phyloP scores from a whole-genome alignment of 768 basidiomycete genomes.

The Boletus sp. region DNA sequence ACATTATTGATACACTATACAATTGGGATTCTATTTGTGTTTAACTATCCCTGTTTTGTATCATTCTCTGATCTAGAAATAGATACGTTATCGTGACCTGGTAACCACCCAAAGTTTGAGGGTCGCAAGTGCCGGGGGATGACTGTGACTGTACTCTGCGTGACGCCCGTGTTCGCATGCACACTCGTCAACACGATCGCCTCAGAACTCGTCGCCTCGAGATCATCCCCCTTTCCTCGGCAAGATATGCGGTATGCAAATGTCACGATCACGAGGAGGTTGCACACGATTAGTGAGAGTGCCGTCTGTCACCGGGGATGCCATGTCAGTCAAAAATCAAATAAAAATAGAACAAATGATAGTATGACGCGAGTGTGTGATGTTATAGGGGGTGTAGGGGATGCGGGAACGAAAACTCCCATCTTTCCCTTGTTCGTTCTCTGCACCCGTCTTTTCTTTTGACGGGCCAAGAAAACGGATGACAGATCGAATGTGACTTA shows the following conservation, averaged over 20 bases:
- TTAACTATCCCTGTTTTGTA: no score
- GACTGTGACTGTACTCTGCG: neutral
- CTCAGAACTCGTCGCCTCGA: neutral
- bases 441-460: neutral
- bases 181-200: constrained; percentile 11
- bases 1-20: no score
- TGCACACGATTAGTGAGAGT: constrained; percentile 25
- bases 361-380: no score
- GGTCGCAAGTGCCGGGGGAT: no score
- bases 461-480: neutral
- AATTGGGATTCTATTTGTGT: no score
- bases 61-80: no score
- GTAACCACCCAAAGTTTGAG: no score
- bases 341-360: neutral
- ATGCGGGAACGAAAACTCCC: neutral
- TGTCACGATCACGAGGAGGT: constrained; percentile 25
- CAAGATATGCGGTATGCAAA: constrained; percentile 15
- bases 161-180: constrained; percentile 3
- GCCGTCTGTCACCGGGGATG: constrained; percentile 13
- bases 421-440: neutral
- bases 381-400: neutral
- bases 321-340: neutral
- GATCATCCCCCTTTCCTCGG: neutral
- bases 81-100: no score
- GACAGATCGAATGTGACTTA: neutral